Percentiles rank a stretch among this genome's conserved stretches.
Evolutionary conservation across 1,139 yeast genomes (phyloP).

Genomic region (Blastobotrys persicus): DNA sequence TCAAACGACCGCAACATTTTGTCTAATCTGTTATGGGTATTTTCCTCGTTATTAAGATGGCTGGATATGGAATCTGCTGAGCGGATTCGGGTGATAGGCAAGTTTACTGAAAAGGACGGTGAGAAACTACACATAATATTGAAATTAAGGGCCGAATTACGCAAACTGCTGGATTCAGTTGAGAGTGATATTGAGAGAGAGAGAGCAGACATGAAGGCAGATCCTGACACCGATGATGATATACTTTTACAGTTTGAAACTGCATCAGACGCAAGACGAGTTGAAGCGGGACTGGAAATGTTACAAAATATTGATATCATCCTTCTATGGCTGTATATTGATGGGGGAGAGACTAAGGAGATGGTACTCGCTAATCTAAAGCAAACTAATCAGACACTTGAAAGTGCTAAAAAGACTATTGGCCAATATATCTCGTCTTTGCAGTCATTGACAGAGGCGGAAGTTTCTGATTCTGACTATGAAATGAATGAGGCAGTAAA

Average conservation of each 20-base stretch:
- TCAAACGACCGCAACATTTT: not conserved
- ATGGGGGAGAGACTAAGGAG: slow-evolving; percentile 23
- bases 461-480: not conserved
- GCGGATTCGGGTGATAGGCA: slow-evolving; percentile 31
- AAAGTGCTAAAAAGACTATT: not conserved
- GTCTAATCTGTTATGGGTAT: slow-evolving; percentile 9
- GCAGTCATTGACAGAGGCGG: not conserved
- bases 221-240: not conserved
- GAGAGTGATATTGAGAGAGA: not conserved
- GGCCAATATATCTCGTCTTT: not conserved
- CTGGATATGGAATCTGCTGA: slow-evolving; percentile 33
- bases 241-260: slow-evolving; percentile 1
- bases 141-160: not conserved
- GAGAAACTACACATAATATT: not conserved
- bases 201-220: not conserved
- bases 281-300: slow-evolving; percentile 30
- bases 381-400: not conserved
- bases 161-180: not conserved
- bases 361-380: slow-evolving; percentile 4
- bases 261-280: not conserved
- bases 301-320: slow-evolving; percentile 28
- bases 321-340: slow-evolving; percentile 34
- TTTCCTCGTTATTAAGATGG: slow-evolving; percentile 29
- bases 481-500: not conserved
- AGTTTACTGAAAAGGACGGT: slow-evolving; percentile 28